Evolutionary conservation across 2,329 filamentous ascomycete genomes (phyloP), one percentile per base, ranked within the genome.

Genomic region (Cordyceps javanica): DNA sequence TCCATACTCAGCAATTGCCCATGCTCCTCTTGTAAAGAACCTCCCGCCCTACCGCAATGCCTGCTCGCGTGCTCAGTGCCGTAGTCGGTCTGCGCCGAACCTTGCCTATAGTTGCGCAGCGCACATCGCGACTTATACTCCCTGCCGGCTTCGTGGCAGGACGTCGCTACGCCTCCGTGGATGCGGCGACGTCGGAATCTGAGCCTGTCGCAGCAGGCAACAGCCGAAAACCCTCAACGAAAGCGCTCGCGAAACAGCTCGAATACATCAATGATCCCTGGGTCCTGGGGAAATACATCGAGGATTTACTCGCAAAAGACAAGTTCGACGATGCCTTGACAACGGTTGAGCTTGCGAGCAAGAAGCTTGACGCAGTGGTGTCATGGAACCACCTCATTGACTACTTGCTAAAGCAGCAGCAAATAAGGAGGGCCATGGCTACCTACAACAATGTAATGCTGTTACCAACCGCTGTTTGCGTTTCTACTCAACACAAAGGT

Each of bases 371-470:
- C 59, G 85, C 88, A 62, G 76, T 82, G 4, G 91, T 95, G 59
- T 86, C 88, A 59, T 99, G 93, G 92, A 97, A 97, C 71, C 83
- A 89, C 67, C 72, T 96, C 45, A 86, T 99, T 58, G 81, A 87
- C 58, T 84, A 91, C 70, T 77, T 83, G 61, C 74, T 97, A 69
- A 73, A 79, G 42, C 76, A 83, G 25, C 77, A 82, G 42, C 79
- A 79, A 53, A 71, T 91, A 34, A 78, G 79, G 60, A 74, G 77
- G 21, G 92, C 89, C 19, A 73, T 96, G 58, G 91, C 89, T 72
- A 77, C 91, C n/a, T 97, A 86, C 75, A 96, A 97, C 70, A 93
- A 97, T 71, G 88, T 89, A 70, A 61, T 77, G 6, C 14, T 9
- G 16, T 10, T 21, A 9, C 23, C 6, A 28, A 28, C n/a, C n/a